Base-by-base conservation (phyloP, 148 eudicot genomes). In the Rhododendron ferrugineum region DNA sequence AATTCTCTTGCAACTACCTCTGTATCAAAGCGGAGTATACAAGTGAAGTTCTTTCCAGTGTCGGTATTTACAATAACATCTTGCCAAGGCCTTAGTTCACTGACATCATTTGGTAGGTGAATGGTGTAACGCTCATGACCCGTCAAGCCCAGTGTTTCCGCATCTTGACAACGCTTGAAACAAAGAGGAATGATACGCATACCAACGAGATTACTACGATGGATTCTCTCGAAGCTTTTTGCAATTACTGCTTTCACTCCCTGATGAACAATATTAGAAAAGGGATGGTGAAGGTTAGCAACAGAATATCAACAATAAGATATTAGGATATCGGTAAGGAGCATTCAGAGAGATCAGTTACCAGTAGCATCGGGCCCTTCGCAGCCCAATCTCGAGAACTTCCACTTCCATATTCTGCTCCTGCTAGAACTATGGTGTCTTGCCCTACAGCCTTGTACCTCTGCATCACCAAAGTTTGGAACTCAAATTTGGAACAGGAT, bases 381-480 rank as follows among this genome's bases (percentile, higher is more conserved):
- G 99, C 99, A 86, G 99, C 99, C 99, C 99, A 97, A 76, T 97
- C 99, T 56, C 99, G 91, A 44, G 99, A 97, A 86, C 99, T 97
- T 49, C 99, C 99, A 90, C 98, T 97, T 89, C 99, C 99, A 87
- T 97, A 97, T 88, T 97, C 99, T 52, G 98, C 95, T 85, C 99
- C 99, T 78, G 99, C 99, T 13, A 97, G 86, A 88, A 97, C 89
- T 89, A 97, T 92, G 46, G 98, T 95, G 60, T 90, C 93, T 18
- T 93, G 93, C 30, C 98, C 99, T 23, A 92, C 99, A 72, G 92
- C 91, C 90, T 93, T 95, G 92, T 97, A 97, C 89, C 90, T 94
- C 99, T 97, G 93, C 74, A 88, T 28, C 54, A 86, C 4, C 76
- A 85, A 62, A 52, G n/a, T 23, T 23, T 22, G 62, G 50, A 62